Evolutionary conservation across 371 early-diverging fungal genomes (phyloP), one percentile per base, ranked within the genome.

Genomic region (Syncephalastrum sp.): DNA sequence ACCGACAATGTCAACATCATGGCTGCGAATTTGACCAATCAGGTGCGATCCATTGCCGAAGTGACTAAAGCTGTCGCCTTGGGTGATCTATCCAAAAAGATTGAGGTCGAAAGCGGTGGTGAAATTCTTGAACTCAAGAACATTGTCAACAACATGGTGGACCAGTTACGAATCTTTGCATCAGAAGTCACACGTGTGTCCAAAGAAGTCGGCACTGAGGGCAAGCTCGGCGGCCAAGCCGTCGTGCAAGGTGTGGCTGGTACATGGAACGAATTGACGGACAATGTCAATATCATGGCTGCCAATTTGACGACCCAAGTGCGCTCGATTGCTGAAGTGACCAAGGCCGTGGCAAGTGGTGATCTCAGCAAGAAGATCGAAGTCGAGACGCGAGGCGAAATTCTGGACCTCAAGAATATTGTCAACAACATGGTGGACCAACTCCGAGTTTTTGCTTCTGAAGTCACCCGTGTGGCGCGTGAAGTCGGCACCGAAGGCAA

Each of bases 21-120:
- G 63, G 63, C 63, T 3, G 63, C 63, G 43, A 63, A 63, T 24
- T 50, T 81, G 50, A 77, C 77, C 3, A 68, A 55, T 19, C 76
- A 77, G 59, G 82, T 85, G 54, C 73, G 43, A 46, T 65, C 29
- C 61, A 68, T 59, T 51, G 75, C 69, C 12, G 45, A 58, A 23
- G 72, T 73, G 6, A 69, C 71, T 3, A 69, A 56, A 15, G 73
- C 77, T 0, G 75, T 81, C 21, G 68, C 82, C 0, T 33, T 52
- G 0, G 83, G 83, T 27, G 80, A 83, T 49, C 54, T 86, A 17
- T 66, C 68, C 17, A 76, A 81, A 53, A 80, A 72, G 54, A 78
- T 86, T 25, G 60, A 50, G n/a, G 82, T 83, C 6, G 78, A 78
- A 44, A 74, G 74, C 50, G 65, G 74, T 19, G 76, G 76, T 23